A percentile compares a stretch with the other conserved stretches of the same genome.
Evolutionary conservation across 306 rosid species (phyloP).

Genomic region (Nissolia schottii): DNA sequence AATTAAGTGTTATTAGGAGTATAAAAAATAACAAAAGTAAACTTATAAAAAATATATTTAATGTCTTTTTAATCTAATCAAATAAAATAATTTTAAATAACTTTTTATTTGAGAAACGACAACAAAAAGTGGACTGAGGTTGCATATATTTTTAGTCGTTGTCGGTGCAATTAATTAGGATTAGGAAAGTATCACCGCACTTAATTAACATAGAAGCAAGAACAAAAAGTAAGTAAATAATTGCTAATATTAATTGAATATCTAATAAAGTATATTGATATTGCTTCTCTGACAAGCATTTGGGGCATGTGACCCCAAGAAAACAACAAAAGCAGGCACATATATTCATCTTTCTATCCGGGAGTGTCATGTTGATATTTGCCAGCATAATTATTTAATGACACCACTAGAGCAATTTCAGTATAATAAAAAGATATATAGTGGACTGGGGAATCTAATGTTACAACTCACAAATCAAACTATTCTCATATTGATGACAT

Average conservation of each 20-base stretch:
- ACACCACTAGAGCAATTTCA: background rate
- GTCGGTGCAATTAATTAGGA: no score
- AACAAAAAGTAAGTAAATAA: background rate
- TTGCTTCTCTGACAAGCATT: conserved; percentile 23
- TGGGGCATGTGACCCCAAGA: background rate
- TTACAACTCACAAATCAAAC: background rate
- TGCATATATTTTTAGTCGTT: no score
- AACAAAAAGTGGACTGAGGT: no score
- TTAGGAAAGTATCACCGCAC: background rate
- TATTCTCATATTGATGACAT: background rate
- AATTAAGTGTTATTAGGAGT: no score
- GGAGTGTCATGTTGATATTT: background rate
- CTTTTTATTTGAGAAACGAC: no score
- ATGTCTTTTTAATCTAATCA: no score
- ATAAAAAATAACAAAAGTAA: no score
- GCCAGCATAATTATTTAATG: background rate
- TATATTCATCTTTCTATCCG: background rate
- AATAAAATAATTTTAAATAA: no score
- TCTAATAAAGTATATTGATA: background rate
- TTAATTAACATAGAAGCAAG: background rate
- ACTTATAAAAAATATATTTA: no score
- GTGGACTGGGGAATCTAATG: conserved; percentile 21
- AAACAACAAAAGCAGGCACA: background rate
- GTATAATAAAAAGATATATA: background rate
- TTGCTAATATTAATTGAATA: background rate